Percentiles rank a stretch among this genome's conserved stretches.
These are phyloP conservation scores for Nannochloropsis granulata DNA, from an alignment of 108 stramenopile species.

Conservation along the genomic window DNA sequence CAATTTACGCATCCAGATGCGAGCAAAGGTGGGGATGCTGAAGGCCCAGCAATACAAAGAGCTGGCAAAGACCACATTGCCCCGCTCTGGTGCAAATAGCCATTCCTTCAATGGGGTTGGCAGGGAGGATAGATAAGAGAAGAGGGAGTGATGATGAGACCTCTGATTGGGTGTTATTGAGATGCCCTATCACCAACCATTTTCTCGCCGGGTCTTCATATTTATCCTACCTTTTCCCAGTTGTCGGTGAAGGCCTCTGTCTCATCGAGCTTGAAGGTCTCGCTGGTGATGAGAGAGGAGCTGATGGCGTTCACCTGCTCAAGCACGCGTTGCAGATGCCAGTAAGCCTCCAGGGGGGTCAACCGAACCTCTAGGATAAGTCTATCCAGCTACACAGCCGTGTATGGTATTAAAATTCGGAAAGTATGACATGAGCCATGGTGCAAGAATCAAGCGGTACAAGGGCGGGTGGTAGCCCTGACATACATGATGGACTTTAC, in stretches of 20 bases:
- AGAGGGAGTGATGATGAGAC: not conserved
- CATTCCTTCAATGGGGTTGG: conserved; percentile 28
- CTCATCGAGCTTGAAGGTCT: not conserved
- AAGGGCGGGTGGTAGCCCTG: not conserved
- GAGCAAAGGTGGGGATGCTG: conserved; percentile 48
- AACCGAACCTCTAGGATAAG: conserved; percentile 36
- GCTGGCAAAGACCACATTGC: conserved; percentile 85
- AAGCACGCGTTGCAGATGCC: conserved; percentile 63
- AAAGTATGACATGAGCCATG: not conserved
- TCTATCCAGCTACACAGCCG: conserved; percentile 9
- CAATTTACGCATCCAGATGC: conserved; percentile 21
- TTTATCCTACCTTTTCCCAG: not conserved
- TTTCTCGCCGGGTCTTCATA: no score
- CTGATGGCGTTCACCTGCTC: conserved; percentile 79
- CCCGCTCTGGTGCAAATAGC: conserved; percentile 78
- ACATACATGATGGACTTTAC: not conserved
- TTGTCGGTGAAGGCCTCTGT: not conserved
- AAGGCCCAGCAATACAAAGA: conserved; percentile 94
- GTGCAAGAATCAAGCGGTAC: no score
- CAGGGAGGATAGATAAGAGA: not conserved
- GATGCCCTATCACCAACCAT: no score
- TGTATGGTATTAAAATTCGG: not conserved
- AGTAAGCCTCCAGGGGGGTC: conserved; percentile 67
- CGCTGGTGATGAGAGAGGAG: conserved; percentile 33
- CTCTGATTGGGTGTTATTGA: no score